Base-by-base conservation (phyloP, 1,139 yeast species). In the Yamadazyma blattariae region DNA sequence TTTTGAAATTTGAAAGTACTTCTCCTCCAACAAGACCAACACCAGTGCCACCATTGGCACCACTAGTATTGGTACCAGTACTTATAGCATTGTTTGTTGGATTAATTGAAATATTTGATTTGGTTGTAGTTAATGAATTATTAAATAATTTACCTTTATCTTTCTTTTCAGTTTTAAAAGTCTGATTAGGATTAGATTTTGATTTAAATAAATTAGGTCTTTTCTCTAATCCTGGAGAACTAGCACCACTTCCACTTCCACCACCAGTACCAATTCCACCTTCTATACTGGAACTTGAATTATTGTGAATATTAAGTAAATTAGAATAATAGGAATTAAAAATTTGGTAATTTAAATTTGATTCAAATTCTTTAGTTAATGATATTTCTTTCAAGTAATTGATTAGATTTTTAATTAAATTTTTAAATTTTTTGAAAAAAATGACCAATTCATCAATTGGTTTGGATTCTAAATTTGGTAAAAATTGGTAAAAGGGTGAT, bases 361-460 rank as follows among this genome's bases (percentile, higher is more conserved):
- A 78, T 45, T 79, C 81, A 46, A 82, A 84, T 53, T 81, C 85
- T 50, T 81, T 82, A 20, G 84, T 81, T 38, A 79, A 64, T 4
- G 80, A 64, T 29, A 80, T 67, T 45, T 82, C 86, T 44, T 75
- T 77, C 45, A 79, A 71, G 54, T 84, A 84, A 42, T 68, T 66
- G 23, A 78, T 65, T 40, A 83, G 54, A 13, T 84, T 78, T 47
- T 79, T 79, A 43, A 84, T 67, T 41, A 83, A 73, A 55, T 76
- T 77, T 50, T 82, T 79, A 88, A 90, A 84, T 38, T 75, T 71
- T 41, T 79, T 78, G 56, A 84, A 83, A 50, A 84, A 67, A 37
- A 67, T 73, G 36, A 75, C 58, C 49, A 77, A 59, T 35, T 67
- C 67, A 46, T 74, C 79, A 15, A 74, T 66, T 3, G 82, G 82